Evolutionary conservation across 2,329 filamentous ascomycete species (phyloP).

Genomic region (Cladophialophora carrionii): DNA sequence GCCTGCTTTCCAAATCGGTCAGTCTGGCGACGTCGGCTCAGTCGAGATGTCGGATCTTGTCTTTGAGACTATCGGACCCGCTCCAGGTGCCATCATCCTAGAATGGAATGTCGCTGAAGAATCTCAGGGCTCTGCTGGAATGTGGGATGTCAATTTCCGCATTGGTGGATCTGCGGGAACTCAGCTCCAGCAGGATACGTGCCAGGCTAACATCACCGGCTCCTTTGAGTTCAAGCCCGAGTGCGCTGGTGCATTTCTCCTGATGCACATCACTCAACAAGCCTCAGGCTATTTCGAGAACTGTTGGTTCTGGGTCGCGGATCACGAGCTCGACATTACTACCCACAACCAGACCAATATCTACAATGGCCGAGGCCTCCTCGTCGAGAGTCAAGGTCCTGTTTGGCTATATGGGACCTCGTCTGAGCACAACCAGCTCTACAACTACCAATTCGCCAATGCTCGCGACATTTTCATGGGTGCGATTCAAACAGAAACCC

Average conservation of each 20-base stretch:
- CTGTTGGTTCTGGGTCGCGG: constrained; percentile 85
- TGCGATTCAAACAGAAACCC: constrained; percentile 85
- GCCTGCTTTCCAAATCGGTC: constrained; percentile 83
- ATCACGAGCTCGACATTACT: constrained; percentile 79
- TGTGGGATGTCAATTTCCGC: constrained; percentile 97
- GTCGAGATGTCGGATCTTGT: constrained; percentile 89
- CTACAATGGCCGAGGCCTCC: constrained; percentile 83
- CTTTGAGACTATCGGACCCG: constrained; percentile 79
- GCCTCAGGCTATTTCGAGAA: constrained; percentile 81
- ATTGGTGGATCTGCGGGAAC: constrained; percentile 87
- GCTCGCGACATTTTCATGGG: constrained; percentile 81
- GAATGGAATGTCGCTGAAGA: constrained; percentile 82
- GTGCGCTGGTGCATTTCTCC: constrained; percentile 74
- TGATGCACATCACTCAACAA: constrained; percentile 59
- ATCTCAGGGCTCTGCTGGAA: constrained; percentile 67
- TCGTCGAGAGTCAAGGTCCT: constrained; percentile 75
- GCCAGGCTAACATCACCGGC: constrained; percentile 72
- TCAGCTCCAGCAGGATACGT: constrained; percentile 75
- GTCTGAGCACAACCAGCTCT: constrained; percentile 63
- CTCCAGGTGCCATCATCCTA: constrained; percentile 85
- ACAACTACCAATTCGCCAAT: constrained; percentile 82
- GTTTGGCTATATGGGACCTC: constrained; percentile 80
- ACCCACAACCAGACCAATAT: constrained; percentile 72
- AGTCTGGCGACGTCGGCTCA: constrained; percentile 72
- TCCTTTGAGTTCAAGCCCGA: constrained; percentile 62